Base-by-base conservation (phyloP, 495 filamentous ascomycete genomes). In the Baudoinia panamericana region DNA sequence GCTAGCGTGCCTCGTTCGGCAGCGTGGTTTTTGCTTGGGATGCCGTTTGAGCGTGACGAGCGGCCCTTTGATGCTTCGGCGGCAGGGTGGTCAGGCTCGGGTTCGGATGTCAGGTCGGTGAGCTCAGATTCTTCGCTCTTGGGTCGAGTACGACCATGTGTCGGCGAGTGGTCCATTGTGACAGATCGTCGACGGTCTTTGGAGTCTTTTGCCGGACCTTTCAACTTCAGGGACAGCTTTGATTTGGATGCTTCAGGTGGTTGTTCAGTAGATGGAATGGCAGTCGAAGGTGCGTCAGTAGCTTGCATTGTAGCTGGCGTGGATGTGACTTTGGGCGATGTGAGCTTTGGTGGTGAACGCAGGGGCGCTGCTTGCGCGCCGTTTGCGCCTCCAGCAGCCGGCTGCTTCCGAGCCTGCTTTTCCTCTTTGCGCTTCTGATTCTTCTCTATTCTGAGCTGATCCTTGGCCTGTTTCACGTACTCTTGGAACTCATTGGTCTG, bases 381-480 rank as follows among this genome's bases (percentile, higher is more conserved):
- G 30, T 39, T 45, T 42, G 35, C 18, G 30, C 18, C 30, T 6
- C 18, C 22, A 19, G 37, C 40, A 19, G 25, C 36, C n/a, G n/a
- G n/a, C n/a, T n/a, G n/a, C n/a, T n/a, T n/a, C n/a, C n/a, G n/a
- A n/a, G n/a, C n/a, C n/a, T n/a, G n/a, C n/a, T n/a, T n/a, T n/a
- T n/a, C n/a, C 31, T 36, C 15, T 17, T 22, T 43, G 39, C 30
- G 31, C 17, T 31, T 25, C 13, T 45, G 30, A 13, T 42, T 37
- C 35, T 49, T 40, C 35, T 35, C 43, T 7, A 51, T 36, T 33
- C 21, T 17, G 5, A 51, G 30, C 24, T 49, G 52, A 37, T 51
- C 52, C 39, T 61, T 58, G 4, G 40, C 45, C 5, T 18, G 15
- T 25, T 44, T 53, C 29, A 61, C 57, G 39, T 44, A 51, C 8